Conservation (phyloP, 208 protist species). For the Leishmania gerbilli region DNA sequence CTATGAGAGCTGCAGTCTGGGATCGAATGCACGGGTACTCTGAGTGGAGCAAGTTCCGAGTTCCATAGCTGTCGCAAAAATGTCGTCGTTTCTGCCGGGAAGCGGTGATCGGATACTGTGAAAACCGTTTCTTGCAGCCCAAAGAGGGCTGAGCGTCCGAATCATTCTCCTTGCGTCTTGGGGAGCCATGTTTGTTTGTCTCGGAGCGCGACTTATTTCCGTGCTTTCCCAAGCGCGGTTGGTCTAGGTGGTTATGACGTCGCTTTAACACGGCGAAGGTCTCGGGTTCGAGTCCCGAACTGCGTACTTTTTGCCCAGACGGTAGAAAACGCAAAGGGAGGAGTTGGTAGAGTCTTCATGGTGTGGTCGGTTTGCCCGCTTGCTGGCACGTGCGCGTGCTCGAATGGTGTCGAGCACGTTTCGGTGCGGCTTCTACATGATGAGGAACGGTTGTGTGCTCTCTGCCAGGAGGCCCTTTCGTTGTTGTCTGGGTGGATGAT, state of each 20-base stretch:
- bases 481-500: background rate
- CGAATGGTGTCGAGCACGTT: background rate
- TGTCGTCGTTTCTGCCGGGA: no score
- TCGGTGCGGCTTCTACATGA: background rate
- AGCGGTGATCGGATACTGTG: no score
- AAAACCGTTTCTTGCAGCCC: no score
- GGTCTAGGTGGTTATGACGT: slow-evolving; percentile 94
- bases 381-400: background rate
- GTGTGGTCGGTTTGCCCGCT: no score
- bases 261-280: slow-evolving; percentile 94
- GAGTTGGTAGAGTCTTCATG: no score
- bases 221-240: slow-evolving; percentile 51
- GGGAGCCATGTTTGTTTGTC: no score
- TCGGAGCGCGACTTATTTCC: rapidly evolving
- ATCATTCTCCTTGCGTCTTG: no score
- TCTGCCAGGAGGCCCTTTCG: background rate
- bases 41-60: no score
- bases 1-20: slow-evolving; percentile 37
- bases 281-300: slow-evolving; percentile 90
- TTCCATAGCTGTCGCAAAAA: no score
- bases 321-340: no score
- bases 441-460: background rate
- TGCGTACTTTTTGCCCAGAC: slow-evolving; percentile 63
- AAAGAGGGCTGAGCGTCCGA: no score
- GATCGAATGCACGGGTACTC: no score